Base-by-base conservation (phyloP, 306 rosid genomes). In the Acmispon strigosus region DNA sequence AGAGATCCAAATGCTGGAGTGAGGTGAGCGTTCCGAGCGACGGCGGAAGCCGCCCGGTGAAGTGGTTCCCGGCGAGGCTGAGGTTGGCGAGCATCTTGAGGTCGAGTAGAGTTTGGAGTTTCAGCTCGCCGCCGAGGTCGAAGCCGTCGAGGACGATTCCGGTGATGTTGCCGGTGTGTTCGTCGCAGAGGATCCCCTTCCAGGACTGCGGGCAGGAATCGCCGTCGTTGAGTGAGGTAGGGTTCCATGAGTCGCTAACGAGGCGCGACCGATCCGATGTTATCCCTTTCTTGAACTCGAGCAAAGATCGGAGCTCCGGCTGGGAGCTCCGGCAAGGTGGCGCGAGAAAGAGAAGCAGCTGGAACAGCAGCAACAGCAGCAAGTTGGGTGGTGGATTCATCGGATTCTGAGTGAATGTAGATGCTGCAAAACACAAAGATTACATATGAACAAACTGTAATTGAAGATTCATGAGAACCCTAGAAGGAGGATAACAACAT, bases 211-310 rank as follows among this genome's bases (percentile, higher is more conserved):
- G 96, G 44, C 98, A 94, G 0, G 44, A 54, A 51, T 61, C 13
- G 37, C 42, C 7, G 18, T 69, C 41, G 5, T 10, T 7, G 11
- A 70, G 49, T 0, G 80, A 18, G 8, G 70, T 8, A 17, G 55
- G 49, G 42, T 50, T 60, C 98, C 98, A 94, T 44, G 96, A 41
- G 15, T 76, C 85, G 0, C 55, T 32, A 18, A 89, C 85, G 19
- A 7, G 76, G 0, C 76, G 52, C 1, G 47, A 70, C 48, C 89
- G 98, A 84, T 90, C 98, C 39, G 2, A 16, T 0, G 36, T 77
- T 79, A 94, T 90, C 54, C 96, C 98, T 69, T 89, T 94, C 77
- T 84, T 90, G 87, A 94, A 94, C 66, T 94, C 97, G 16, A 88
- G 82, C 0, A 94, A 78, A 44, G 90, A 87, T 86, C 88, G 96